Evolutionary conservation across 352 stramenopile genomes (phyloP).

Genomic region (Phytophthora megakarya): DNA sequence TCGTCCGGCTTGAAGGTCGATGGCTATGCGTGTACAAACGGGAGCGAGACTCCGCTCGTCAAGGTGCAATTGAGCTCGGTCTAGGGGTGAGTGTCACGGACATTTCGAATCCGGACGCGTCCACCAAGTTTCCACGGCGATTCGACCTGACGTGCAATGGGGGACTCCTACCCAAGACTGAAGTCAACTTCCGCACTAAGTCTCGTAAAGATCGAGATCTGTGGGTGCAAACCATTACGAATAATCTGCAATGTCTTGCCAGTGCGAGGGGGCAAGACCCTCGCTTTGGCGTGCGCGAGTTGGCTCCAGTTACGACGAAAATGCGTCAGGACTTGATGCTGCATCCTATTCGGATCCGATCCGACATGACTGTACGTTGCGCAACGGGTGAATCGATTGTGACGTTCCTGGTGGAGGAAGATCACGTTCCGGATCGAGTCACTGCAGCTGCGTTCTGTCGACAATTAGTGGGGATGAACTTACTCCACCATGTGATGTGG

Average conservation of each 20-base stretch:
- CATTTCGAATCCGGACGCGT: slow-evolving; percentile 52
- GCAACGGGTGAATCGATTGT: slow-evolving; percentile 74
- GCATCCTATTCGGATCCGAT: slow-evolving; percentile 71
- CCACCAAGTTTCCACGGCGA: slow-evolving; percentile 73
- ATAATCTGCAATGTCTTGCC: slow-evolving; percentile 67
- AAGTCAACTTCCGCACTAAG: slow-evolving; percentile 79
- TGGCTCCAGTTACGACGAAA: slow-evolving; percentile 57
- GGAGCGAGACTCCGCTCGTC: slow-evolving; percentile 55
- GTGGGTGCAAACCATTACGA: slow-evolving; percentile 70
- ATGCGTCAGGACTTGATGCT: slow-evolving; percentile 62
- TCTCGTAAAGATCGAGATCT: slow-evolving; percentile 78
- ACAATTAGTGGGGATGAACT: slow-evolving; percentile 79
- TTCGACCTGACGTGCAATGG: slow-evolving; percentile 79
- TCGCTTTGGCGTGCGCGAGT: slow-evolving; percentile 55
- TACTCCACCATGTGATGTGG: slow-evolving; percentile 87
- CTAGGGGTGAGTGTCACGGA: slow-evolving; percentile 71
- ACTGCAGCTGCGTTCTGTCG: slow-evolving; percentile 60
- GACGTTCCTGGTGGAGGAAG: slow-evolving; percentile 61
- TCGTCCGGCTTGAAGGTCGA: slow-evolving; percentile 65
- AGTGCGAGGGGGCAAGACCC: slow-evolving; percentile 46
- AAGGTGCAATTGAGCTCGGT: slow-evolving; percentile 75
- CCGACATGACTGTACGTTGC: slow-evolving; percentile 63
- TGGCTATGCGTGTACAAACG: slow-evolving; percentile 80
- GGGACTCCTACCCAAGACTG: slow-evolving; percentile 66
- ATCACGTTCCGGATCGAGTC: slow-evolving; percentile 54